Conservation (phyloP, 1,284 basidiomycete genomes). For the Fomitopsis palustris region DNA sequence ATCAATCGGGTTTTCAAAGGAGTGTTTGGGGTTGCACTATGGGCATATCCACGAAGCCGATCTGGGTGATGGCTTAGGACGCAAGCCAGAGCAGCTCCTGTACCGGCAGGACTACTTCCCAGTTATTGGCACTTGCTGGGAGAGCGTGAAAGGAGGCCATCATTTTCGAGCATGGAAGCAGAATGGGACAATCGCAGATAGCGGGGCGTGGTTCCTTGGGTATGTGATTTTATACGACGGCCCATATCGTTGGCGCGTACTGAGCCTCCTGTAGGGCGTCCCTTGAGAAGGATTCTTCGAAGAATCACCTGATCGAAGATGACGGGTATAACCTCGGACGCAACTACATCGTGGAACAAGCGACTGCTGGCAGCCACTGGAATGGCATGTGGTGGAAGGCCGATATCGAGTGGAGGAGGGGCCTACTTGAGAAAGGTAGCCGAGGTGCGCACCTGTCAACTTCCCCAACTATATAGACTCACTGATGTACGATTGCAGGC, state of each 20-base stretch:
- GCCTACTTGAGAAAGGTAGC: slow-evolving; percentile 60
- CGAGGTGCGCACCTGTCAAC: slow-evolving; percentile 42
- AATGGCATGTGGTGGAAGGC: slow-evolving; percentile 67
- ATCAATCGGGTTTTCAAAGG: slow-evolving; percentile 66
- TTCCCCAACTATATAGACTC: not conserved
- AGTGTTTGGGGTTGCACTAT: slow-evolving; percentile 44
- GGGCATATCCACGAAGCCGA: slow-evolving; percentile 42
- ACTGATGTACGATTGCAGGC: slow-evolving; percentile 35
- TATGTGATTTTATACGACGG: slow-evolving; percentile 17
- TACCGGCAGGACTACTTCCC: slow-evolving; percentile 42
- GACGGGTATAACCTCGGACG: slow-evolving; percentile 79
- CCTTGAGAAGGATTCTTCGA: slow-evolving; percentile 67
- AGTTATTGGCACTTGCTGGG: slow-evolving; percentile 44
- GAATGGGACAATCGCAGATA: slow-evolving; percentile 40
- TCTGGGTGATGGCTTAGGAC: slow-evolving; percentile 42
- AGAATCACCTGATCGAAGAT: slow-evolving; percentile 67
- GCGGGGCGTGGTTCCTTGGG: slow-evolving; percentile 47
- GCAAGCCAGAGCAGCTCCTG: slow-evolving; percentile 38
- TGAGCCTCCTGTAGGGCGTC: slow-evolving; percentile 47
- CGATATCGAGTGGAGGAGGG: slow-evolving; percentile 68
- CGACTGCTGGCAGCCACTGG: slow-evolving; percentile 57
- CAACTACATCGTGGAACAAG: slow-evolving; percentile 66
- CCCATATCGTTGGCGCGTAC: no score
- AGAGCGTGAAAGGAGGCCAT: slow-evolving; percentile 44
- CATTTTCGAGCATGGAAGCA: slow-evolving; percentile 47